Evolutionary conservation across 352 stramenopile genomes (phyloP), one percentile per base, ranked within the genome.

Genomic region (Lagenidium giganteum): DNA sequence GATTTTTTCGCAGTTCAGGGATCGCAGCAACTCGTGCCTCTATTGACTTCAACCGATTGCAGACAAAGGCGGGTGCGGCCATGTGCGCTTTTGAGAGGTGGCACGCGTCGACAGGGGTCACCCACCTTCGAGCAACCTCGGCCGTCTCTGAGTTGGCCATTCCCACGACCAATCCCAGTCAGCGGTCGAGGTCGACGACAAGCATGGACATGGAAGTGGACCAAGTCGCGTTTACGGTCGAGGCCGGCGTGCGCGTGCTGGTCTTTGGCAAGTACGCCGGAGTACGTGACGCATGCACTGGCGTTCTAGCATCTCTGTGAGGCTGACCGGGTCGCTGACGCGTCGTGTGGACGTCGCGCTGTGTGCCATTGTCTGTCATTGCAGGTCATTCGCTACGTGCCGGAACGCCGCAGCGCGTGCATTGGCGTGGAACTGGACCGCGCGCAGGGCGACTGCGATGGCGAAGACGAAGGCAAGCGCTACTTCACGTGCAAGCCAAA

Each of bases 391-490:
- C 67, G 64, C 23, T 73, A 83, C 39, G 67, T 82, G 22, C 59
- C 71, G 5, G 44, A 61, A 21, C 51, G 55, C 12, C 69, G 50
- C 18, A 65, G 53, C 0, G 64, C 54, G 26, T 54, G 77, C 13
- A 64, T 95, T 23, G 85, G 85, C 23, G 69, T 96, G 13, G 80
- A 96, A 47, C 70, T 96, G 26, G 64, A 77, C 23, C 75, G 73
- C 14, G 58, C 79, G 11, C 55, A 68, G 16, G 85, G 85, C 12
- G 67, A 92, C 55, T 71, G 51, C 40, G 70, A 95, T 50, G 85
- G 85, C 21, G 59, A 46, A 22, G 45, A 78, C 5, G 59, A 87
- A 26, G 83, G 81, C 18, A 57, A 73, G 24, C 62, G 59, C 5
- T 59, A 84, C 22, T 96, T 96, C 59, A 47, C 77, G 48, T 86